These are phyloP conservation scores for Fraxinus excelsior DNA, from an alignment of 257 asterid species.

Conservation along the genomic window DNA sequence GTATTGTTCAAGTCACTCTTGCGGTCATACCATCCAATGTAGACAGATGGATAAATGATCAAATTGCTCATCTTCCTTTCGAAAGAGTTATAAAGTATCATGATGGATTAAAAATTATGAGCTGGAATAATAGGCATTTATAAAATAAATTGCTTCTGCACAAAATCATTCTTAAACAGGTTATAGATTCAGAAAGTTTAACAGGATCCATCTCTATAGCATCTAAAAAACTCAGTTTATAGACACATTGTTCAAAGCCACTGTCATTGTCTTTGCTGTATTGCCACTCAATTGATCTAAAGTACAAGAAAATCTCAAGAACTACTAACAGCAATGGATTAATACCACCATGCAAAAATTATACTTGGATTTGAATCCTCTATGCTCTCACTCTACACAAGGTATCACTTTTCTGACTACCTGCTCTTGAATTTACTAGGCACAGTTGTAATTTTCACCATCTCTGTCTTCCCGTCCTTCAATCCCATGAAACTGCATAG, in stretches of 20 bases:
- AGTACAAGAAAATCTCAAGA: background rate
- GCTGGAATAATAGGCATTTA: background rate
- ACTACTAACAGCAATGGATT: background rate
- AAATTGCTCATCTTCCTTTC: background rate
- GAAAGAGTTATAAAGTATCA: background rate
- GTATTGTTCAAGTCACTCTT: too few species aligned
- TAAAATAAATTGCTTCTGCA: background rate
- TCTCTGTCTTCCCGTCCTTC: background rate
- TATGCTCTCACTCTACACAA: background rate
- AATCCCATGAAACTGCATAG: background rate
- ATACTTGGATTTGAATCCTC: conserved; percentile 4
- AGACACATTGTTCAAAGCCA: background rate
- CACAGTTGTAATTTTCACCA: background rate
- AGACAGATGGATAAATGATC: background rate
- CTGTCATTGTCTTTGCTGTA: background rate
- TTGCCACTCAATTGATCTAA: background rate
- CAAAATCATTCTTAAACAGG: background rate
- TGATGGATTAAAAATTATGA: background rate
- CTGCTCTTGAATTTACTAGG: background rate
- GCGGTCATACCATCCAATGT: too few species aligned
- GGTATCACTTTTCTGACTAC: background rate
- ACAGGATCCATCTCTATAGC: background rate
- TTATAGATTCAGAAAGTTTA: background rate
- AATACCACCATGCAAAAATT: background rate
- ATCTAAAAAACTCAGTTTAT: background rate